phyloP scores from a whole-genome alignment of 805 yeast genomes.

The Ogataea pini region DNA sequence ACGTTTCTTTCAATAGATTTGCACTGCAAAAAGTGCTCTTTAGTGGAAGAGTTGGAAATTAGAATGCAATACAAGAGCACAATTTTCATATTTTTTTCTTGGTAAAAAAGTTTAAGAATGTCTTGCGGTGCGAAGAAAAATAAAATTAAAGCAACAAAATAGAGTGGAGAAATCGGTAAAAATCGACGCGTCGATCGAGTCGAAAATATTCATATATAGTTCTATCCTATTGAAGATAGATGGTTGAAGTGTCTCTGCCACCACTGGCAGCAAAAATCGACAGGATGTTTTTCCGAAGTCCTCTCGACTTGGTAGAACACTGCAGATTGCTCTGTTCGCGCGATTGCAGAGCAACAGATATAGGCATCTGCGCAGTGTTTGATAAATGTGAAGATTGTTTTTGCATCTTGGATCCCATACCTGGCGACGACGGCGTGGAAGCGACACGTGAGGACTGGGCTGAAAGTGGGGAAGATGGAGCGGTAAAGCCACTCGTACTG shows the following conservation, averaged over 20 bases:
- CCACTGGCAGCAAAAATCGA: conserved; percentile 2
- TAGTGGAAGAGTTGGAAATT: too few species aligned
- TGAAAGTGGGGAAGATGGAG: conserved; percentile 7
- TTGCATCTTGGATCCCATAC: neutral
- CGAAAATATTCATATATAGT: neutral
- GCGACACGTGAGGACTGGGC: conserved; percentile 1
- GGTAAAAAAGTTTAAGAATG: neutral
- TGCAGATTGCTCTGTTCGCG: neutral
- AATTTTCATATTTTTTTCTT: neutral
- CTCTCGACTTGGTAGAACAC: neutral
- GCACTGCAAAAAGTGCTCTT: neutral
- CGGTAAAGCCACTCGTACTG: neutral
- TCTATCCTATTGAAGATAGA: neutral
- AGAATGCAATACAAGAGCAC: too few species aligned
- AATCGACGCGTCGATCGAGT: conserved; percentile 3
- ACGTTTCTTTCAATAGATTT: neutral
- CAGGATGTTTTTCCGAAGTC: conserved; percentile 1
- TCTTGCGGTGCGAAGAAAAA: conserved; percentile 3
- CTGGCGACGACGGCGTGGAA: neutral
- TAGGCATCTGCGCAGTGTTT: neutral
- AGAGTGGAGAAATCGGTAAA: neutral
- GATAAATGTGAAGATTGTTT: too few species aligned
- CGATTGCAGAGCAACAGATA: neutral
- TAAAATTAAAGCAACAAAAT: neutral
- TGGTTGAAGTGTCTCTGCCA: conserved; percentile 2